These are phyloP conservation scores for Teunomyces tritomae DNA, from an alignment of 805 yeast genomes.

Conservation along the genomic window DNA sequence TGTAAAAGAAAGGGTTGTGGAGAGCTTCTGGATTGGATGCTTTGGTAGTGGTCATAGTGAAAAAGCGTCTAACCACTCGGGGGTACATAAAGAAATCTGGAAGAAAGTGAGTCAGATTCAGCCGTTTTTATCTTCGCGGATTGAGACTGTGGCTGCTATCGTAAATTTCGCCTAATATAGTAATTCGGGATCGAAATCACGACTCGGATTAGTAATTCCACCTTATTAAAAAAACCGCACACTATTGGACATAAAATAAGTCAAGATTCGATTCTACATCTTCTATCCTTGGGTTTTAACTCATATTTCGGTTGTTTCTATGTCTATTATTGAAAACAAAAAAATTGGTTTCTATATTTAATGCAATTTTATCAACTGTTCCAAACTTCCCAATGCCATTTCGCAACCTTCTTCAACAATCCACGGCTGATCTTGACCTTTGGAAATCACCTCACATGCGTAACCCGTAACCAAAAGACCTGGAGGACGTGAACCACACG, in stretches of 20 bases:
- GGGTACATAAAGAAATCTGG: not conserved
- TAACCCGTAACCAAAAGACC: constrained; percentile 82
- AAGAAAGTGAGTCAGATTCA: not conserved
- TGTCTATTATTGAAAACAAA: not conserved
- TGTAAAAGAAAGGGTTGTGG: constrained; percentile 62
- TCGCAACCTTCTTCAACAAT: constrained; percentile 5
- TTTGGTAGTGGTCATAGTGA: constrained; percentile 6
- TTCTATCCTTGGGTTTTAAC: too few species aligned
- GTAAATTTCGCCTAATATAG: not conserved
- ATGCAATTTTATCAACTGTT: not conserved
- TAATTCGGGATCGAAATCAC: not conserved
- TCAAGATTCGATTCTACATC: too few species aligned
- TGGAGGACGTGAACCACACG: constrained; percentile 86
- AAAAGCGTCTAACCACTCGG: not conserved
- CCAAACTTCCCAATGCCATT: not conserved
- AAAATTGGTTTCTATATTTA: not conserved
- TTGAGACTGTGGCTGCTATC: constrained; percentile 1
- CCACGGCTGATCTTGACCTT: constrained; percentile 7
- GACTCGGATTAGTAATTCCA: not conserved
- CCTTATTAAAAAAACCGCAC: not conserved
- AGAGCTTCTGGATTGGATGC: constrained; percentile 20
- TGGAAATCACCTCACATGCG: constrained; percentile 60
- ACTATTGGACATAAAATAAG: too few species aligned
- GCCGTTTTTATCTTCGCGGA: not conserved
- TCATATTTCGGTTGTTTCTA: not conserved